Conservation (phyloP, 163 green algal genomes). For the Scenedesmus sp. region DNA sequence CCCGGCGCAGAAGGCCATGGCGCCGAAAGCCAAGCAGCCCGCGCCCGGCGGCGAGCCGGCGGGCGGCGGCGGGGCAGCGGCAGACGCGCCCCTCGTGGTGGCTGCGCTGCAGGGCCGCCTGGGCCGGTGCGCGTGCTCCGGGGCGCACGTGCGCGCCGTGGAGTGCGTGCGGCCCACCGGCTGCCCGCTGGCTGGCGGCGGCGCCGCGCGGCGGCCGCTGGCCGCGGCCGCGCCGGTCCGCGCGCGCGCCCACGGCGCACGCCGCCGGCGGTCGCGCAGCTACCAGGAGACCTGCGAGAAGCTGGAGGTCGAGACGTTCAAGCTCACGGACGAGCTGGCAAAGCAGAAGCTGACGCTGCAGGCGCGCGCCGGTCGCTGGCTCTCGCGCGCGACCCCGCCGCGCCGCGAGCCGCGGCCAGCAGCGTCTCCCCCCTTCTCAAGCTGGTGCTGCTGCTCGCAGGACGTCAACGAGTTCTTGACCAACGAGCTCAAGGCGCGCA, state of each 20-base stretch:
- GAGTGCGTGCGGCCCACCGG: background rate
- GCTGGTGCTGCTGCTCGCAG: constrained; percentile 9
- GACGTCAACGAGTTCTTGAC: constrained; percentile 88
- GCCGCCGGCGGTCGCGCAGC: constrained; percentile 43
- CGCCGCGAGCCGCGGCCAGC: too few species aligned
- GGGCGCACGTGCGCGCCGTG: too few species aligned
- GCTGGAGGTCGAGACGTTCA: constrained; percentile 71
- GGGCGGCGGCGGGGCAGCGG: constrained; percentile 70
- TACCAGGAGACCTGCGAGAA: constrained; percentile 70
- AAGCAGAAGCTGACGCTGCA: constrained; percentile 74
- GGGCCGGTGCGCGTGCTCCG: constrained; percentile 60
- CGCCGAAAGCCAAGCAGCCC: too few species aligned
- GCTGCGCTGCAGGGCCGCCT: constrained; percentile 77
- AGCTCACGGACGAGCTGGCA: constrained; percentile 73
- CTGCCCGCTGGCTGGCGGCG: background rate
- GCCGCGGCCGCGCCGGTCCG: background rate
- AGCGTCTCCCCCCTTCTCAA: background rate
- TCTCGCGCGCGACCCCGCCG: too few species aligned
- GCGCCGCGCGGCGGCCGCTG: background rate
- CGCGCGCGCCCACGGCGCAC: background rate
- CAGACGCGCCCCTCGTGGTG: constrained; percentile 81
- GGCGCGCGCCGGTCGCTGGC: background rate
- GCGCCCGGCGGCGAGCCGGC: background rate
- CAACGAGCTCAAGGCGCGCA: constrained; percentile 71
- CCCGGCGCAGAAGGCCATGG: too few species aligned